phyloP scores from a whole-genome alignment of 371 early-diverging fungal species.

The Entomophthora muscae region DNA sequence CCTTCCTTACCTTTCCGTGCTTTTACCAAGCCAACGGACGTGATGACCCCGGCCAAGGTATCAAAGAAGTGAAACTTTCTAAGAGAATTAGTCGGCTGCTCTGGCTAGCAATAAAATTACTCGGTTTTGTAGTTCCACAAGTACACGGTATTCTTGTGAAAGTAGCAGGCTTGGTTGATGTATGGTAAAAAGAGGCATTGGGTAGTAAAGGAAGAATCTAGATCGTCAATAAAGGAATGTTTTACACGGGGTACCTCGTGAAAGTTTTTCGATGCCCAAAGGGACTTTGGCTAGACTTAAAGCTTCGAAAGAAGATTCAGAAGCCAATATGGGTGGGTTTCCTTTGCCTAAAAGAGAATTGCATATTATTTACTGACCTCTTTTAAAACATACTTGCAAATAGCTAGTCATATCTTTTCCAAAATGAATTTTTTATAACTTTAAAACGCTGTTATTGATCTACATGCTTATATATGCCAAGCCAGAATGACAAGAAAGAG shows the following conservation, averaged over 20 bases:
- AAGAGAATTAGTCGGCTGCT: no score
- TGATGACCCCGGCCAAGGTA: background rate
- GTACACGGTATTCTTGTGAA: background rate
- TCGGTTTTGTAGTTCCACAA: background rate
- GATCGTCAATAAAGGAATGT: background rate
- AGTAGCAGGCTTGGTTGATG: background rate
- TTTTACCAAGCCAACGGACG: background rate
- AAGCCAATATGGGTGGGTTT: background rate
- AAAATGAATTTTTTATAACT: no score
- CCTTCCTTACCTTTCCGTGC: background rate
- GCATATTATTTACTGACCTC: no score
- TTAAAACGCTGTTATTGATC: no score
- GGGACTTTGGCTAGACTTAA: background rate
- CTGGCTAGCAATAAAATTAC: no score
- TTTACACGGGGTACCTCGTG: background rate
- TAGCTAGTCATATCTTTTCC: no score
- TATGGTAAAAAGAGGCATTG: background rate
- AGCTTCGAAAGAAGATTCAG: background rate
- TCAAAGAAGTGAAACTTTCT: background rate
- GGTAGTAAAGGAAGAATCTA: background rate
- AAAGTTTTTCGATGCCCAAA: background rate
- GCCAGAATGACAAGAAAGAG: no score
- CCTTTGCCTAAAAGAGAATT: background rate
- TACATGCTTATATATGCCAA: no score
- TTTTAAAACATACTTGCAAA: no score